Conservation (phyloP, 441 rosid genomes). For the Populus hybrid region DNA sequence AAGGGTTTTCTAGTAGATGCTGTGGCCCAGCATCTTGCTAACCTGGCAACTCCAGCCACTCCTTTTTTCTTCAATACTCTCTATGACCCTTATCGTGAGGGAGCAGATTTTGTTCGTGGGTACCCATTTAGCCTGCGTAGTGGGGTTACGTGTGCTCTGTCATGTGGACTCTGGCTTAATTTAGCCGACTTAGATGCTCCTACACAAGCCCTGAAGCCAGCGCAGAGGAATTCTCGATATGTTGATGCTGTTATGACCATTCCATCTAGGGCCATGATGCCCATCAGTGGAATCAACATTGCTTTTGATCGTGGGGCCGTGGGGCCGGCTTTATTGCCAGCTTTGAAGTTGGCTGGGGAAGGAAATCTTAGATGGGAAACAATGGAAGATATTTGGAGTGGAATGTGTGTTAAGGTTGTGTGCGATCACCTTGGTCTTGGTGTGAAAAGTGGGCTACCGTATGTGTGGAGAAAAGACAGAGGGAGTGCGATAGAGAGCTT, state of each 20-base stretch:
- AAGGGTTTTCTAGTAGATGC: slow-evolving; percentile 66
- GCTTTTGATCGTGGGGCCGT: slow-evolving; percentile 72
- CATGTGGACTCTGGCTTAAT: slow-evolving; percentile 96
- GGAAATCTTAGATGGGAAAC: slow-evolving; percentile 97
- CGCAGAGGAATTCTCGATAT: slow-evolving; percentile 57
- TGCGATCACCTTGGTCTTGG: slow-evolving; percentile 83
- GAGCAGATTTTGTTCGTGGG: slow-evolving; percentile 96
- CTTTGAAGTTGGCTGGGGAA: slow-evolving; percentile 71
- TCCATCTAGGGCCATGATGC: slow-evolving; percentile 61
- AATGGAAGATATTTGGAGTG: slow-evolving; percentile 90
- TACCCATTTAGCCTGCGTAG: slow-evolving; percentile 90
- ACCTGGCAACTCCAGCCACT: slow-evolving; percentile 77
- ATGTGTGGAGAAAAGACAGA: slow-evolving; percentile 86
- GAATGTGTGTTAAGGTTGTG: slow-evolving; percentile 82
- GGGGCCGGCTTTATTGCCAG: slow-evolving; percentile 82
- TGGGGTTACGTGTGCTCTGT: slow-evolving; percentile 78
- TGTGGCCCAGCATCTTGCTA: slow-evolving; percentile 67
- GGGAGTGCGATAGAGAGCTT: slow-evolving; percentile 76
- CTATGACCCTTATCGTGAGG: slow-evolving; percentile 76
- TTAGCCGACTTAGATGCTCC: slow-evolving; percentile 94
- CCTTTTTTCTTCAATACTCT: slow-evolving; percentile 95
- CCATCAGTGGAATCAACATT: slow-evolving; percentile 86
- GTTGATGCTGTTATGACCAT: slow-evolving; percentile 91
- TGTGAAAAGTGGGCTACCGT: slow-evolving; percentile 85
- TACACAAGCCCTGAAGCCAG: slow-evolving; percentile 90